Conservation (phyloP, 2,329 filamentous ascomycete species). For the Thermochaetoides dissita region DNA sequence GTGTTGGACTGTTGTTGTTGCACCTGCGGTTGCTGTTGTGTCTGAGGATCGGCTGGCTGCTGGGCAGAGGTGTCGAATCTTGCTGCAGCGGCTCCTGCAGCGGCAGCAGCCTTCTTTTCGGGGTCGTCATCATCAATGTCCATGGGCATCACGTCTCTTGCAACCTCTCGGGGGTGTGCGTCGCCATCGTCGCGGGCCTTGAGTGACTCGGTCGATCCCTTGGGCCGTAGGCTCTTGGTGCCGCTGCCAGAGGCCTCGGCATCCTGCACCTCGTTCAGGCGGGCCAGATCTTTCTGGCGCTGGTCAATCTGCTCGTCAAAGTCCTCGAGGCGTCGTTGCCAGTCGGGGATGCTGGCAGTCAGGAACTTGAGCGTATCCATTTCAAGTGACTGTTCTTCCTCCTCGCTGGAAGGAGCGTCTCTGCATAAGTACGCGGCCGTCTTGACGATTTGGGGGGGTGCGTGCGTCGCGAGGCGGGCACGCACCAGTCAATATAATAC, state of each 20-base stretch:
- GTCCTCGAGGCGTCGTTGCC: slow-evolving; percentile 44
- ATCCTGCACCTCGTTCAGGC: background rate
- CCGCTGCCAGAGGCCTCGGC: slow-evolving; percentile 12
- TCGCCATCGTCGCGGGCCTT: slow-evolving; percentile 33
- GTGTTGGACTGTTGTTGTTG: too few species aligned
- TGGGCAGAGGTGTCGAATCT: background rate
- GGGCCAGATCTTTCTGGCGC: slow-evolving; percentile 46
- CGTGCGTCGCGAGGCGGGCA: slow-evolving; percentile 14
- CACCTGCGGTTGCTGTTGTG: too few species aligned
- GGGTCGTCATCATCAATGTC: slow-evolving; percentile 4
- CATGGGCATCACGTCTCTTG: slow-evolving; percentile 3
- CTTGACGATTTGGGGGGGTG: slow-evolving; percentile 7
- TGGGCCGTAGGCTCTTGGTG: slow-evolving; percentile 31
- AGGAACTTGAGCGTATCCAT: slow-evolving; percentile 45
- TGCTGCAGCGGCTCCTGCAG: slow-evolving; percentile 9
- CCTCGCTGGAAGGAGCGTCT: slow-evolving; percentile 9
- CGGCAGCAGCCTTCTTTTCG: slow-evolving; percentile 7
- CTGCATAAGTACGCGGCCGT: slow-evolving; percentile 10
- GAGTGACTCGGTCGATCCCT: slow-evolving; percentile 40
- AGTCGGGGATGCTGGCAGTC: slow-evolving; percentile 42
- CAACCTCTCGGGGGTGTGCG: slow-evolving; percentile 12
- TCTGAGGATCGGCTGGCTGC: too few species aligned
- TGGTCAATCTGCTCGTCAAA: slow-evolving; percentile 46
- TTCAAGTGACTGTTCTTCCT: slow-evolving; percentile 20
- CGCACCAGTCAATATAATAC: slow-evolving; percentile 13